These are phyloP conservation scores for Mycena maculata DNA, from an alignment of 768 basidiomycete species.

Conservation along the genomic window DNA sequence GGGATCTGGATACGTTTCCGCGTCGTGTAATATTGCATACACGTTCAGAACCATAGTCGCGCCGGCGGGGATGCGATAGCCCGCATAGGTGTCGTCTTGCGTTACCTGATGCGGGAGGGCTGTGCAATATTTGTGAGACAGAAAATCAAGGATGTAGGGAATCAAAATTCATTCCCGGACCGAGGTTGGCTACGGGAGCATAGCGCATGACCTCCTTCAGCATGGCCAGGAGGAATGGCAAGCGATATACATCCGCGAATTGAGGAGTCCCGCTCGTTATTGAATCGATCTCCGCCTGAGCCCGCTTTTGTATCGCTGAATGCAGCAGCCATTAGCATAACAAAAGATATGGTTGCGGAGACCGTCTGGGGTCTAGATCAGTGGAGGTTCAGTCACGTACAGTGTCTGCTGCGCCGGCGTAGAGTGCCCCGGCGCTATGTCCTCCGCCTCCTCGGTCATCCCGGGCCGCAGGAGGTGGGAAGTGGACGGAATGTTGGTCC, in stretches of 20 bases:
- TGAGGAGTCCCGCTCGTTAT: slow-evolving; percentile 50
- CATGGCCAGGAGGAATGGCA: slow-evolving; percentile 50
- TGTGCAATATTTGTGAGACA: slow-evolving; percentile 28
- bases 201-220: slow-evolving; percentile 55
- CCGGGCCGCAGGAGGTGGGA: slow-evolving; percentile 50
- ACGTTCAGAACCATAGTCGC: slow-evolving; percentile 59
- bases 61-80: slow-evolving; percentile 59
- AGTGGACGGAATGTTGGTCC: slow-evolving; percentile 52
- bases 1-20: slow-evolving; percentile 53
- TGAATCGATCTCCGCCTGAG: slow-evolving; percentile 56
- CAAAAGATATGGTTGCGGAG: slow-evolving; percentile 58
- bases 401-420: slow-evolving; percentile 60
- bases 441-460: slow-evolving; percentile 51
- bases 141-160: not conserved
- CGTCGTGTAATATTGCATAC: slow-evolving; percentile 62
- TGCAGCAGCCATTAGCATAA: slow-evolving; percentile 62
- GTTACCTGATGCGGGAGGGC: slow-evolving; percentile 56
- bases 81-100: slow-evolving; percentile 58
- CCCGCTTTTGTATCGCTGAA: slow-evolving; percentile 53
- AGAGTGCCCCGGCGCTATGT: slow-evolving; percentile 59
- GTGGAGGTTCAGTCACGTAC: slow-evolving; percentile 42
- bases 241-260: slow-evolving; percentile 41
- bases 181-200: slow-evolving; percentile 55
- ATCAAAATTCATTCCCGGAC: slow-evolving; percentile 34
- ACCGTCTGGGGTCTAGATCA: slow-evolving; percentile 51